Percentiles rank a stretch among this genome's conserved stretches.
Evolutionary conservation across 2,329 filamentous ascomycete genomes (phyloP).

Genomic region (Diplodia mutila): DNA sequence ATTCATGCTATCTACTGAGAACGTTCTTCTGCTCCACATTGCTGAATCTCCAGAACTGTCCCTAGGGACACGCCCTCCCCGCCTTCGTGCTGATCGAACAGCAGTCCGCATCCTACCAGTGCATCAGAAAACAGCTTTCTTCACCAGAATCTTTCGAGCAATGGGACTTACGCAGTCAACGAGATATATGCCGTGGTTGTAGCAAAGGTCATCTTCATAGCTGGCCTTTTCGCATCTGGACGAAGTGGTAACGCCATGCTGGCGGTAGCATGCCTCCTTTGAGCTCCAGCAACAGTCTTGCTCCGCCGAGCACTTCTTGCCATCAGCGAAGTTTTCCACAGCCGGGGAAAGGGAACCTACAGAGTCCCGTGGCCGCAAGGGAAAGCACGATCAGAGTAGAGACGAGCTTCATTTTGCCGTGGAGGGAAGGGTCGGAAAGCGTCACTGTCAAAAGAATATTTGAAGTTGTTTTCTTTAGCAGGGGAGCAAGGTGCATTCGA

Average conservation of each 20-base stretch:
- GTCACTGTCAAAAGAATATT: too few relatives aligned
- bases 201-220: not conserved
- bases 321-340: not conserved
- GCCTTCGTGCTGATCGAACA: not conserved
- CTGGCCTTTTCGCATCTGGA: not conserved
- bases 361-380: not conserved
- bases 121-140: not conserved
- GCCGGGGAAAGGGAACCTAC: not conserved
- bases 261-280: not conserved
- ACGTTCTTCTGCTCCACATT: not conserved
- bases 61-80: not conserved
- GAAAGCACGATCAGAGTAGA: not conserved
- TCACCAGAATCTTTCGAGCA: rapidly evolving
- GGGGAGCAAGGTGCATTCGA: not conserved
- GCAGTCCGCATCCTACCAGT: not conserved
- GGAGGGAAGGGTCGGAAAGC: too few relatives aligned
- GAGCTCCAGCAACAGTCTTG: constrained; percentile 7
- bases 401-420: not conserved
- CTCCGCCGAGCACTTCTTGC: not conserved
- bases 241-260: not conserved
- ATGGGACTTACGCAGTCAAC: not conserved
- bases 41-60: not conserved
- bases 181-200: not conserved
- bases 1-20: not conserved
- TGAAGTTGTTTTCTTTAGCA: too few relatives aligned